These are phyloP conservation scores for Austroboletus niveus DNA, from an alignment of 1,284 basidiomycete genomes.

Conservation along the genomic window DNA sequence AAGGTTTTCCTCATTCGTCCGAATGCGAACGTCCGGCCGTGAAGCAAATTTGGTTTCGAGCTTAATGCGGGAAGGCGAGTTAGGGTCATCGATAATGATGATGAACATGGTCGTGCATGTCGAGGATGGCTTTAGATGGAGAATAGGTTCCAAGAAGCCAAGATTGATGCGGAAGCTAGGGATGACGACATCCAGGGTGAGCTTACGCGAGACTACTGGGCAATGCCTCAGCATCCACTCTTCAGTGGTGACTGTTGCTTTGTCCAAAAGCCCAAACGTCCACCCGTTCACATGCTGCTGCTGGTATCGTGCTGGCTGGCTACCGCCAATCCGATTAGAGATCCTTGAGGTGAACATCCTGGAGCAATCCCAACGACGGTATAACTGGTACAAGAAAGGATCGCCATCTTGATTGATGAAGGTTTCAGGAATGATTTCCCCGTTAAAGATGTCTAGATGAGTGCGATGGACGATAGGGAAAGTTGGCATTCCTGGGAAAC, in stretches of 20 bases:
- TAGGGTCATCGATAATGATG: conserved; percentile 55
- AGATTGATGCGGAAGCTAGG: conserved; percentile 57
- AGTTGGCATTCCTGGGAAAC: conserved; percentile 61
- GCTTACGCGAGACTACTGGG: conserved; percentile 29
- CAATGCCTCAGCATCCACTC: conserved; percentile 35
- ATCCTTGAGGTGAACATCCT: conserved; percentile 44
- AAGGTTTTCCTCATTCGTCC: conserved; percentile 24
- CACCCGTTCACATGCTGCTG: conserved; percentile 46
- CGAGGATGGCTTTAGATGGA: conserved; percentile 41
- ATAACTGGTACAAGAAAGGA: conserved; percentile 58
- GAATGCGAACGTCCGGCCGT: conserved; percentile 26
- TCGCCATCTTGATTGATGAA: conserved; percentile 63
- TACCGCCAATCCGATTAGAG: conserved; percentile 48
- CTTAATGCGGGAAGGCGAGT: conserved; percentile 36
- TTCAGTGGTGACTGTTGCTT: conserved; percentile 38
- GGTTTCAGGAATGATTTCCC: conserved; percentile 47
- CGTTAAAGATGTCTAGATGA: conserved; percentile 55
- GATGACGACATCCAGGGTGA: conserved; percentile 55
- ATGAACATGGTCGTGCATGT: conserved; percentile 53
- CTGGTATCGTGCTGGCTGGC: conserved; percentile 43
- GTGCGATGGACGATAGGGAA: conserved; percentile 55
- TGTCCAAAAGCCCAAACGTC: conserved; percentile 48
- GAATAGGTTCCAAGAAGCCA: conserved; percentile 41
- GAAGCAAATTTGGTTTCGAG: conserved; percentile 22
- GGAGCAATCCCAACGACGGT: conserved; percentile 54